Base-by-base conservation (phyloP, 176 grass and related monocot genomes). In the Hyparrhenia diplandra region DNA sequence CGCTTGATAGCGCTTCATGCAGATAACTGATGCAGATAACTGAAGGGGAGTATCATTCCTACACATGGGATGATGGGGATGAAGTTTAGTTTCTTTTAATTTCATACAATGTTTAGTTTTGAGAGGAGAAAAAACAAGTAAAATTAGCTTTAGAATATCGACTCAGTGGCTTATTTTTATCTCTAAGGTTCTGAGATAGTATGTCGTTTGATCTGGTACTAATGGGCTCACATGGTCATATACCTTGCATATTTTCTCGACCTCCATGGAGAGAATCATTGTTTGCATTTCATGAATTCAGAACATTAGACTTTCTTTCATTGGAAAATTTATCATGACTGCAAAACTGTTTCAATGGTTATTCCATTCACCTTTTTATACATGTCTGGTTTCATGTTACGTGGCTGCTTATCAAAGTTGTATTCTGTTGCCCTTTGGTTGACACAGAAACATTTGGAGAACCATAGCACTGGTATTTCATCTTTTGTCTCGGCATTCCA, bases 381-480 rank as follows among this genome's bases (percentile, higher is more conserved):
- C 69, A 59, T 73, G 58, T 45, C 42, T 83, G 57, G 29, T 12
- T 62, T 69, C 41, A 24, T 82, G 30, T 66, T 67, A 73, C 10
- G 57, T 82, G n/a, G 17, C 29, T 49, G 59, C 17, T 9, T 39
- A 43, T 37, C 5, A 4, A 59, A 82, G 63, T 72, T 78, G 67
- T 30, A 78, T 57, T 67, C 13, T 64, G 18, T 61, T 55, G 18
- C 43, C 64, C 4, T 64, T 81, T 73, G 10, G 49, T 67, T 39
- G 82, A 52, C 42, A 77, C 67, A 82, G 64, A 72, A 46, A 70
- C 45, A 80, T 70, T 83, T 46, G 67, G 29, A 73, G 57, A 77
- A 58, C 11, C 4, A 63, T 30, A 40, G 39, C 65, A 55, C 8
- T 7, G 31, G 21, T 5, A 55, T 64, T 85, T 70, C 52, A 75